Percentiles rank a stretch among this genome's conserved stretches.
Conservation (phyloP, 192 early-diverging fungal species). For the Podila epicladia region DNA sequence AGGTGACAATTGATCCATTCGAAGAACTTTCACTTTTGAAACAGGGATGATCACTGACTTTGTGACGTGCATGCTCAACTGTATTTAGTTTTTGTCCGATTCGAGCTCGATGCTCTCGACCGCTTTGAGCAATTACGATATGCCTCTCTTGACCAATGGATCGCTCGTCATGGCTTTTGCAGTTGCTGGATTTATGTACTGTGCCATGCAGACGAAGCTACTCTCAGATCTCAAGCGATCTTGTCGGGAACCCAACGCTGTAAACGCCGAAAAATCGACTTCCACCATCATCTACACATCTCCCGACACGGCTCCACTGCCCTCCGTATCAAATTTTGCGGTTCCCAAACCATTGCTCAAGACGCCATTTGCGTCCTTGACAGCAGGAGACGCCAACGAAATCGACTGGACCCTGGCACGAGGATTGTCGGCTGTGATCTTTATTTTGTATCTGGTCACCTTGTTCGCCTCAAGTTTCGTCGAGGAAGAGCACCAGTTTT, state of each 20-base stretch:
- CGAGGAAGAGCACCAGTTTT: slow-evolving; percentile 81
- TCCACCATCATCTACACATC: background rate
- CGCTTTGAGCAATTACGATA: slow-evolving; percentile 50
- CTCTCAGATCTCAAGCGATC: slow-evolving; percentile 28
- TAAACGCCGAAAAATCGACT: background rate
- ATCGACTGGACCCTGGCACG: slow-evolving; percentile 19
- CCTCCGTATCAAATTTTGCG: background rate
- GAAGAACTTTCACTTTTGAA: no score
- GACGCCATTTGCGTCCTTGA: background rate
- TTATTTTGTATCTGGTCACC: slow-evolving; percentile 61
- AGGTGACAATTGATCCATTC: slow-evolving; percentile 4
- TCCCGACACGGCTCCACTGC: background rate
- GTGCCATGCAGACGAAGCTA: slow-evolving; percentile 33
- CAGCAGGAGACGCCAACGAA: slow-evolving; percentile 8
- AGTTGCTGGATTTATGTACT: slow-evolving; percentile 22
- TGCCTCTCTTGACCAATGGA: slow-evolving; percentile 43
- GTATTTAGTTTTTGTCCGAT: slow-evolving; percentile 41
- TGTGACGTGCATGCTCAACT: background rate
- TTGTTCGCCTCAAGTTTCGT: slow-evolving; percentile 75
- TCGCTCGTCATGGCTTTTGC: slow-evolving; percentile 49
- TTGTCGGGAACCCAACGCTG: slow-evolving; percentile 14
- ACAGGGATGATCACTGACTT: background rate
- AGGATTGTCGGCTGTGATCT: slow-evolving; percentile 26
- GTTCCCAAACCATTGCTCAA: background rate
- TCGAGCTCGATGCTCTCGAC: slow-evolving; percentile 47